Percentiles rank a stretch among this genome's conserved stretches.
These are phyloP conservation scores for Aureobasidium namibiae DNA, from an alignment of 2,329 filamentous ascomycete species.

Conservation along the genomic window DNA sequence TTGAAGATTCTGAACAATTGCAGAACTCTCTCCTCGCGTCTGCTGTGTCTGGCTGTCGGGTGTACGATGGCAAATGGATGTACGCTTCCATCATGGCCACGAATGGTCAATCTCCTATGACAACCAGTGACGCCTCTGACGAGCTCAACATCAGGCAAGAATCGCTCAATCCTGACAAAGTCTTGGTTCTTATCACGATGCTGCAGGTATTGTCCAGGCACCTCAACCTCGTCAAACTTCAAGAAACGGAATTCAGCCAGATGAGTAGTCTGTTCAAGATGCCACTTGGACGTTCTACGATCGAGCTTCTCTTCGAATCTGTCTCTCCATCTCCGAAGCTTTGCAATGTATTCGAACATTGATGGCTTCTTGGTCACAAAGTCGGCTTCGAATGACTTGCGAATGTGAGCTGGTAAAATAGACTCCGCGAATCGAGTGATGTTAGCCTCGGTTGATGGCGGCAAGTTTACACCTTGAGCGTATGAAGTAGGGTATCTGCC, in stretches of 20 bases:
- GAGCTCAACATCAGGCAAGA: slow-evolving; percentile 88
- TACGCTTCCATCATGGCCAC: slow-evolving; percentile 94
- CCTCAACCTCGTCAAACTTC: slow-evolving; percentile 97
- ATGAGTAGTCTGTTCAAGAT: slow-evolving; percentile 78
- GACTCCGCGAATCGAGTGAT: slow-evolving; percentile 96
- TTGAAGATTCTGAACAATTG: slow-evolving; percentile 98
- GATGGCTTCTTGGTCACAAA: slow-evolving; percentile 93
- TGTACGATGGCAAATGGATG: slow-evolving; percentile 96
- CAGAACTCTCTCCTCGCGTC: slow-evolving; percentile 87
- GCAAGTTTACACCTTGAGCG: slow-evolving; percentile 84
- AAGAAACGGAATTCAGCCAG: slow-evolving; percentile 95
- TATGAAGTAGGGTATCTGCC: slow-evolving; percentile 80
- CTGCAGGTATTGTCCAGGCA: slow-evolving; percentile 92
- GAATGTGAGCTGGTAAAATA: slow-evolving; percentile 87
- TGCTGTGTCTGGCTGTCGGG: slow-evolving; percentile 82
- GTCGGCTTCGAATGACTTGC: slow-evolving; percentile 94
- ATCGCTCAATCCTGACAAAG: slow-evolving; percentile 94
- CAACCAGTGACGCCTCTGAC: slow-evolving; percentile 86
- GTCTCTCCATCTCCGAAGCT: slow-evolving; percentile 89
- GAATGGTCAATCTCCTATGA: slow-evolving; percentile 87
- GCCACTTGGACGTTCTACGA: slow-evolving; percentile 62
- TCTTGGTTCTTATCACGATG: slow-evolving; percentile 99
- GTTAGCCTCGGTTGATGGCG: slow-evolving; percentile 83
- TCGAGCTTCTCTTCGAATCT: slow-evolving; percentile 98
- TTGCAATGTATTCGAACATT: slow-evolving; percentile 98